Evolutionary conservation across 352 stramenopile genomes (phyloP).

Genomic region (Peronospora belbahrii): DNA sequence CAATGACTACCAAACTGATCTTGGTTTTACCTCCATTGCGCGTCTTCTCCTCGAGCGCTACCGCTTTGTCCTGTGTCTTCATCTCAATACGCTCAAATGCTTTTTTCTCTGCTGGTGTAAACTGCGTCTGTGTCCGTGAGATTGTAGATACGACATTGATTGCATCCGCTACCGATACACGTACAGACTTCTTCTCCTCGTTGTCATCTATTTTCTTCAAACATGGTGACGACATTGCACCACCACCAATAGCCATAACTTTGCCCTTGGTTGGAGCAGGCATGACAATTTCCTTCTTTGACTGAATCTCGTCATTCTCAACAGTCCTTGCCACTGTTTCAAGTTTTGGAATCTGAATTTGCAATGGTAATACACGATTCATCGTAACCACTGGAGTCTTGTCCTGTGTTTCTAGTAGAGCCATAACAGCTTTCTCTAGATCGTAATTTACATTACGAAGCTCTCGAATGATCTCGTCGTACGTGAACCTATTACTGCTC

Average conservation of each 20-base stretch:
- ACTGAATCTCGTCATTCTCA: slow-evolving; percentile 21
- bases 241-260: slow-evolving; percentile 37
- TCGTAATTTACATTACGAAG: slow-evolving; percentile 73
- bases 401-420: slow-evolving; percentile 60
- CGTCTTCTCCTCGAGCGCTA: slow-evolving; percentile 38
- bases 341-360: slow-evolving; percentile 59
- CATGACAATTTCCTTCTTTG: slow-evolving; percentile 27
- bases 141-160: slow-evolving; percentile 18
- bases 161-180: slow-evolving; percentile 18
- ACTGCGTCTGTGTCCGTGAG: slow-evolving; percentile 33
- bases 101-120: slow-evolving; percentile 52
- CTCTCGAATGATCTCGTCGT: slow-evolving; percentile 56
- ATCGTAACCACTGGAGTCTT: slow-evolving; percentile 31
- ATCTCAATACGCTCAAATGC: slow-evolving; percentile 61
- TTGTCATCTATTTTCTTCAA: slow-evolving; percentile 1
- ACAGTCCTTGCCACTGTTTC: slow-evolving; percentile 52
- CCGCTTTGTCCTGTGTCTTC: slow-evolving; percentile 54
- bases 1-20: slow-evolving; percentile 94
- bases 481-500: slow-evolving; percentile 44
- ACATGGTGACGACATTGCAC: slow-evolving; percentile 1
- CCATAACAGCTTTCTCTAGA: slow-evolving; percentile 62
- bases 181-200: slow-evolving; percentile 23
- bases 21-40: slow-evolving; percentile 49
- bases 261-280: slow-evolving; percentile 38
- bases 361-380: slow-evolving; percentile 40